Evolutionary conservation across 805 yeast species (phyloP), one percentile per base, ranked within the genome.

Genomic region (Martiniozyma abietophila): DNA sequence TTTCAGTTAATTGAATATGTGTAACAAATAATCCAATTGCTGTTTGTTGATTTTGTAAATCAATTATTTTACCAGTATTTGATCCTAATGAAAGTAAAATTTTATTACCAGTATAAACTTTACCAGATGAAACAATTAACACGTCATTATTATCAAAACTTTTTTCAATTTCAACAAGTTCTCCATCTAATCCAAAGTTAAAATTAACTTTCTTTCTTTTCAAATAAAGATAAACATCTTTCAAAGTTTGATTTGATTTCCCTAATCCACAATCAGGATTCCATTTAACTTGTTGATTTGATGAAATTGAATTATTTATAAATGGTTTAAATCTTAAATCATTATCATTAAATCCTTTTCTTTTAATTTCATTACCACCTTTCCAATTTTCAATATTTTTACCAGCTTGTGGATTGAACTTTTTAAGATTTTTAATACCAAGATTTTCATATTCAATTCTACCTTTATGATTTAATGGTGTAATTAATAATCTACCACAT

Each of bases 251-350:
- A 2, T 58, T 54, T 6, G 70, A 59, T 32, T 56, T 54, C 1
- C 60, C 69, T 28, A 51, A 54, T 0, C 70, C 73, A 15, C 65
- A 51, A 21, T 59, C 61, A 5, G 65, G 64, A 41, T 67, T 67
- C 36, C 45, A 51, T 23, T 50, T 49, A 5, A 46, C 28, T 18
- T 43, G 42, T n/a, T 42, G 40, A n/a, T 37, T 32, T 2, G 28
- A 8, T 1, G 39, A 27, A 15, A 50, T 31, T 8, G 27, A 15
- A 34, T 48, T 49, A 6, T 35, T 28, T 16, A 28, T 26, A 24
- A 47, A 38, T 41, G 41, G 19, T 15, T 38, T 18, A 31, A 43
- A 45, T n/a, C n/a, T n/a, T 19, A 24, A n/a, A 19, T 29, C 20
- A 15, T 25, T 19, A n/a, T n/a, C n/a, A n/a, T n/a, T n/a, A n/a